These are phyloP conservation scores for Butyriboletus loyo DNA, from an alignment of 768 basidiomycete genomes.

Conservation along the genomic window DNA sequence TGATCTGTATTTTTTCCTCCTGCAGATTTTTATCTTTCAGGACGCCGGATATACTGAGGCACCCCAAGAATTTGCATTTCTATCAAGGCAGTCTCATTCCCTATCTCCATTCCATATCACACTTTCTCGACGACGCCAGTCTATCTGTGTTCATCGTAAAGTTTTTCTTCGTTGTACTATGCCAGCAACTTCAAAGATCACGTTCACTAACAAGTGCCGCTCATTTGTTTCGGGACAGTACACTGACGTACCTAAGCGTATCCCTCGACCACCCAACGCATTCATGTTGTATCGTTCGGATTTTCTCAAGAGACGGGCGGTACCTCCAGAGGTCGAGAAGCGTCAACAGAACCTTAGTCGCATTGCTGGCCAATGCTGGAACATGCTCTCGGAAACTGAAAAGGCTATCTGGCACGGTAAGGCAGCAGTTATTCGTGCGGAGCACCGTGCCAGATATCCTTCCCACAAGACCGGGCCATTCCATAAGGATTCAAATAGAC, in stretches of 20 bases:
- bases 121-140: background rate
- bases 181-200: constrained; percentile 3
- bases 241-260: constrained; percentile 24
- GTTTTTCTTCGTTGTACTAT: background rate
- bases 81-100: background rate
- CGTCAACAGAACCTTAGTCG: constrained; percentile 55
- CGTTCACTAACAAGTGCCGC: background rate
- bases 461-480: constrained; percentile 29
- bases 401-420: constrained; percentile 35
- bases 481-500: constrained; percentile 17
- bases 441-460: constrained; percentile 30
- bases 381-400: constrained; percentile 35
- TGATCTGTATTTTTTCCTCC: background rate
- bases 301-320: constrained; percentile 41
- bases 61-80: background rate
- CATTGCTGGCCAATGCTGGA: constrained; percentile 55
- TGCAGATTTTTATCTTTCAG: constrained; percentile 2
- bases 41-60: background rate
- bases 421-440: constrained; percentile 26
- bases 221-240: constrained; percentile 2
- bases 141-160: background rate
- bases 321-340: constrained; percentile 44
- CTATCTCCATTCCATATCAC: background rate
- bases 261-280: constrained; percentile 52
- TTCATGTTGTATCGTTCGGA: constrained; percentile 58